These are phyloP conservation scores for Mucor sp. DNA, from an alignment of 371 early-diverging fungal genomes.

Conservation along the genomic window DNA sequence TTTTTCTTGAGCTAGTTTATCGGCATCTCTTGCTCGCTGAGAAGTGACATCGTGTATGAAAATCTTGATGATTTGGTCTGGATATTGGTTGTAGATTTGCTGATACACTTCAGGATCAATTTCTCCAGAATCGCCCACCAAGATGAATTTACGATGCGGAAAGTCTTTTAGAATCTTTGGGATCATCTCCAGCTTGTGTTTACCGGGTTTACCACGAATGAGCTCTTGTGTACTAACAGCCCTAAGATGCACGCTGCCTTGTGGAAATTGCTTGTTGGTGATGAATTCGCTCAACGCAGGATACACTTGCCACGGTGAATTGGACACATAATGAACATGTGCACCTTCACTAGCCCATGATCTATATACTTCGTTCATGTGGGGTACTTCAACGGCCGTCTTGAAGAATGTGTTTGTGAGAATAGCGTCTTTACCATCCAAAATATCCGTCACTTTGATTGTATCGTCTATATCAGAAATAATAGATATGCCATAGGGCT, in stretches of 20 bases:
- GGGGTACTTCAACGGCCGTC: slow-evolving; percentile 40
- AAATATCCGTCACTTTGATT: slow-evolving; percentile 60
- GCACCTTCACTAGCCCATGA: slow-evolving; percentile 38
- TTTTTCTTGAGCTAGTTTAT: slow-evolving; percentile 21
- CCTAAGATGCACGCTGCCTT: slow-evolving; percentile 49
- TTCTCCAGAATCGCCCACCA: slow-evolving; percentile 75
- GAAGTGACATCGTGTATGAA: slow-evolving; percentile 69
- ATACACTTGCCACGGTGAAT: slow-evolving; percentile 54
- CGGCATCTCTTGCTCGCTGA: slow-evolving; percentile 40
- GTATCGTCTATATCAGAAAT: slow-evolving; percentile 71
- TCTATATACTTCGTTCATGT: slow-evolving; percentile 43
- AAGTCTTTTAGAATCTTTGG: slow-evolving; percentile 43
- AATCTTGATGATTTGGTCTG: slow-evolving; percentile 61
- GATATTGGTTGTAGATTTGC: slow-evolving; percentile 45
- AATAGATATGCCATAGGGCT: slow-evolving; percentile 53
- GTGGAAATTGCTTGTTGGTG: slow-evolving; percentile 34
- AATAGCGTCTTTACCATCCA: slow-evolving; percentile 47
- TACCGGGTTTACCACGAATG: slow-evolving; percentile 33
- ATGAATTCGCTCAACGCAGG: slow-evolving; percentile 46
- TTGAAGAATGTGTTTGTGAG: slow-evolving; percentile 50
- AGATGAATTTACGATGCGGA: slow-evolving; percentile 65
- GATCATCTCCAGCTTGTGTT: slow-evolving; percentile 44
- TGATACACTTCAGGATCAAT: slow-evolving; percentile 68
- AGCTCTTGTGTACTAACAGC: slow-evolving; percentile 35
- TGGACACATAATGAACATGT: slow-evolving; percentile 52